phyloP scores from a whole-genome alignment of 176 grass and related monocot genomes.

The Canna indica region DNA sequence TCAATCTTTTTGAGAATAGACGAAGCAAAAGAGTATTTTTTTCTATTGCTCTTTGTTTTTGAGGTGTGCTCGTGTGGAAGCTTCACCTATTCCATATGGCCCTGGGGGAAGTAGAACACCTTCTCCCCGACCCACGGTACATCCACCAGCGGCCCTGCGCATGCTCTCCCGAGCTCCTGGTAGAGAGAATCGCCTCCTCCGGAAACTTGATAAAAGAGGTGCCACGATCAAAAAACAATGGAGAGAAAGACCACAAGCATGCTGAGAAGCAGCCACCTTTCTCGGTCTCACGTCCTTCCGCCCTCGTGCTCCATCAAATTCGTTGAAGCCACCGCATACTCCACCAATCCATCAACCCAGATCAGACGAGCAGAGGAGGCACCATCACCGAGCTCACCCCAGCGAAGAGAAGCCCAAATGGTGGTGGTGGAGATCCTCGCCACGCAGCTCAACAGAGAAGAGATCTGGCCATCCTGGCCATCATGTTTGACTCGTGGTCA shows the following conservation, averaged over 20 bases:
- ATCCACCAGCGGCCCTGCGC: constrained; percentile 86
- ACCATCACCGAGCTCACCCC: too few species aligned
- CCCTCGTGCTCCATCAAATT: too few species aligned
- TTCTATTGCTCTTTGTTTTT: not conserved
- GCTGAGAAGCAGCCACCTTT: not conserved
- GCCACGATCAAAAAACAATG: not conserved
- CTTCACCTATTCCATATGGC: constrained; percentile 82
- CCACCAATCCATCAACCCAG: too few species aligned
- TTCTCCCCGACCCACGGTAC: constrained; percentile 52
- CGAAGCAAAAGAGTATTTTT: not conserved
- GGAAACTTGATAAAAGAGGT: not conserved
- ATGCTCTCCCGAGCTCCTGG: constrained; percentile 74
- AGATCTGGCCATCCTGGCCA: too few species aligned
- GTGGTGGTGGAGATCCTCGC: too few species aligned
- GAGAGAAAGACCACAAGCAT: not conserved
- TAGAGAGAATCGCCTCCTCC: constrained; percentile 35
- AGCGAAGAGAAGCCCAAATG: too few species aligned
- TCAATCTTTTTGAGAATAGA: constrained; percentile 7
- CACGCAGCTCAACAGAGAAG: too few species aligned
- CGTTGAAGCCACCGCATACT: too few species aligned
- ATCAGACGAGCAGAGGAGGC: too few species aligned
- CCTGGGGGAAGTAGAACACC: constrained; percentile 97
- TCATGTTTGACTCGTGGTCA: too few species aligned
- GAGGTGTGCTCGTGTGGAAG: not conserved
- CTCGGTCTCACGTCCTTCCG: not conserved